Conservation (phyloP, 73 alveolate species). For the Symbiodinium natans region DNA sequence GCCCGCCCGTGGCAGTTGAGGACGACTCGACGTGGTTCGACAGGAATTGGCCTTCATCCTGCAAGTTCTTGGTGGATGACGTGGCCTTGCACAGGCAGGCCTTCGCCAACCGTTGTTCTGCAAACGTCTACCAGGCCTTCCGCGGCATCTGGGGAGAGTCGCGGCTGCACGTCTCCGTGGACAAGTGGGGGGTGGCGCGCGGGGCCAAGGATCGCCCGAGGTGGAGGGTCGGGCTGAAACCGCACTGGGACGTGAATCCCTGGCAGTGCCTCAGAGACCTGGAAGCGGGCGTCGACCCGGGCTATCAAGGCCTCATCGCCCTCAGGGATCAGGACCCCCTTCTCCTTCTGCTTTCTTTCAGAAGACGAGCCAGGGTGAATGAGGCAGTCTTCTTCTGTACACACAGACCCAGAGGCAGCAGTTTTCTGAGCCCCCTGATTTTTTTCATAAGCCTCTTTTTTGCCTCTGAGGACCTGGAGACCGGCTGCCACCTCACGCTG, state of each 20-base stretch:
- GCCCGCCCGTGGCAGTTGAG: conserved; percentile 31
- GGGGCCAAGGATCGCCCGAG: conserved; percentile 50
- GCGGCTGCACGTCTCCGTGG: conserved; percentile 80
- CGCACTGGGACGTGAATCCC: conserved; percentile 84
- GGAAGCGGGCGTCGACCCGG: conserved; percentile 46
- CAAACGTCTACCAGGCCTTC: conserved; percentile 38
- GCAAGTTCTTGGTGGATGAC: conserved; percentile 40
- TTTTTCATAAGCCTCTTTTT: too few species aligned
- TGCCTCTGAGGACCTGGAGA: conserved; percentile 35
- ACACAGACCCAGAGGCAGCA: background rate
- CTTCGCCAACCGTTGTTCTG: conserved; percentile 54
- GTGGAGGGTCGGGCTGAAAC: conserved; percentile 51
- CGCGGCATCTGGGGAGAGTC: conserved; percentile 14
- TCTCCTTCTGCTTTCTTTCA: background rate
- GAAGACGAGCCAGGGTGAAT: background rate
- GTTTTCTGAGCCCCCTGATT: background rate
- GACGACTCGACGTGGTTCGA: conserved; percentile 42
- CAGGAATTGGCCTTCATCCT: conserved; percentile 68
- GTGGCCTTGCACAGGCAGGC: conserved; percentile 77
- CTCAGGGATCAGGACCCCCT: conserved; percentile 16
- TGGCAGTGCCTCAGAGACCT: conserved; percentile 62
- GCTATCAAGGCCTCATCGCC: conserved; percentile 81
- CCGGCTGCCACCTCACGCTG: conserved; percentile 63
- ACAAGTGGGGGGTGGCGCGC: conserved; percentile 86
- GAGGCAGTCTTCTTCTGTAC: background rate